phyloP scores from a whole-genome alignment of 371 early-diverging fungal genomes.

The Apophysomyces elegans region DNA sequence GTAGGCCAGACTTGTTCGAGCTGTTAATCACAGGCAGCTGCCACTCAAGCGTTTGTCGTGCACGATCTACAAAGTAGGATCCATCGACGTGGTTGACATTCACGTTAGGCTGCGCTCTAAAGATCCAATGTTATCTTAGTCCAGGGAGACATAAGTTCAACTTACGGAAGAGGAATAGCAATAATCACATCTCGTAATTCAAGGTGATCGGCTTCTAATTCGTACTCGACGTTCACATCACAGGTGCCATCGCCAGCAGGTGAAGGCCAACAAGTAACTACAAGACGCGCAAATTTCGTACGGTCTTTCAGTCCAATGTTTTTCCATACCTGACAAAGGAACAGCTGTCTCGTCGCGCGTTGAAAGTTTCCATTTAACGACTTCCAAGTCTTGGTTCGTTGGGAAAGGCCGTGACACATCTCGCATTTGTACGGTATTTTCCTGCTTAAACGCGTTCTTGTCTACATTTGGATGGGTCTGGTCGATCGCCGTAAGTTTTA shows the following conservation, averaged over 20 bases:
- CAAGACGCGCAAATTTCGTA: not conserved
- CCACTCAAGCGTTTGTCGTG: constrained; percentile 81
- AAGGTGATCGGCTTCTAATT: constrained; percentile 74
- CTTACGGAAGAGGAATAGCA: constrained; percentile 89
- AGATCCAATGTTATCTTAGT: constrained; percentile 6
- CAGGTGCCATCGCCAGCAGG: constrained; percentile 85
- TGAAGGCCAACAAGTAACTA: constrained; percentile 97
- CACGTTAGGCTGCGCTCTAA: constrained; percentile 67
- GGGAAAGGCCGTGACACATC: constrained; percentile 88
- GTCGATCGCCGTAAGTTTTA: not conserved
- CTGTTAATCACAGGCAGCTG: constrained; percentile 82
- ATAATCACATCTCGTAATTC: constrained; percentile 88
- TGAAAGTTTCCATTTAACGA: constrained; percentile 88
- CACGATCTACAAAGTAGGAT: constrained; percentile 73
- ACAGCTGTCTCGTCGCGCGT: constrained; percentile 81
- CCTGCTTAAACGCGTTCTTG: constrained; percentile 79
- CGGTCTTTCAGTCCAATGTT: not conserved
- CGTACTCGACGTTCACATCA: constrained; percentile 96
- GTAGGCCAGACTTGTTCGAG: constrained; percentile 73
- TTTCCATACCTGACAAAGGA: constrained; percentile 79
- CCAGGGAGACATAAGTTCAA: constrained; percentile 3
- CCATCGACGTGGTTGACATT: constrained; percentile 84
- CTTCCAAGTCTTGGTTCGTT: constrained; percentile 78
- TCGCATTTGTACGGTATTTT: constrained; percentile 77
- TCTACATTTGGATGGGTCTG: constrained; percentile 98